Evolutionary conservation across 1,284 basidiomycete species (phyloP).

Genomic region (Sporisorium reilianum): DNA sequence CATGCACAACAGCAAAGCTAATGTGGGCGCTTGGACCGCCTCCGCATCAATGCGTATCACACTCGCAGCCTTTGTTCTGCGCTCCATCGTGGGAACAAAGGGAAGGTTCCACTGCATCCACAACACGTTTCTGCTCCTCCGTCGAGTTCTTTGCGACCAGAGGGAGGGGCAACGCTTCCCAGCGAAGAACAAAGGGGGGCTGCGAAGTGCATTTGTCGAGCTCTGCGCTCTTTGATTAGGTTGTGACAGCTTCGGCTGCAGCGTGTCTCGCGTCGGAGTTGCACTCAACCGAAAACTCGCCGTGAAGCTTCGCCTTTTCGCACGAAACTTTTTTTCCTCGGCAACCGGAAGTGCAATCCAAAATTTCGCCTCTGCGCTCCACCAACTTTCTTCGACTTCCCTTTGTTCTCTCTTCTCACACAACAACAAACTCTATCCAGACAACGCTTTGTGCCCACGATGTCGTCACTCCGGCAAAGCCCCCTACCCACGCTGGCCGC

Average conservation of each 20-base stretch:
- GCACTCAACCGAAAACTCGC: background rate
- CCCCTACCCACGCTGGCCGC: constrained; percentile 39
- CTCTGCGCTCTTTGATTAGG: constrained; percentile 39
- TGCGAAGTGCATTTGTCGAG: background rate
- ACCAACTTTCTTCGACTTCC: constrained; percentile 8
- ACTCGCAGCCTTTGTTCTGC: constrained; percentile 2
- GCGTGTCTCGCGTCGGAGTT: constrained; percentile 31
- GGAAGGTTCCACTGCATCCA: background rate
- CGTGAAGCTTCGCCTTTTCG: constrained; percentile 8
- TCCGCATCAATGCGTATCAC: background rate
- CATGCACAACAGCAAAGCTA: constrained; percentile 6
- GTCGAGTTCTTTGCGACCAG: constrained; percentile 1
- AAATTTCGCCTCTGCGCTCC: constrained; percentile 32
- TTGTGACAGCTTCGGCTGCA: constrained; percentile 48
- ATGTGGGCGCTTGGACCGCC: constrained; percentile 15
- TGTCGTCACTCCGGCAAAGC: constrained; percentile 43
- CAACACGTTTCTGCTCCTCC: background rate
- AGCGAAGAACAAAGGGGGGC: constrained; percentile 24
- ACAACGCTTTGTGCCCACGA: constrained; percentile 18
- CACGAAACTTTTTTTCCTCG: constrained; percentile 24
- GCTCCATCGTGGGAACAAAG: background rate
- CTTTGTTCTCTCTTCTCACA: background rate
- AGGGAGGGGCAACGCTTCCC: constrained; percentile 2
- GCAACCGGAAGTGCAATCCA: constrained; percentile 27
- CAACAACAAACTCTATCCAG: background rate